Conservation (phyloP, 352 stramenopile genomes). For the Paralagenidium karlingii region DNA sequence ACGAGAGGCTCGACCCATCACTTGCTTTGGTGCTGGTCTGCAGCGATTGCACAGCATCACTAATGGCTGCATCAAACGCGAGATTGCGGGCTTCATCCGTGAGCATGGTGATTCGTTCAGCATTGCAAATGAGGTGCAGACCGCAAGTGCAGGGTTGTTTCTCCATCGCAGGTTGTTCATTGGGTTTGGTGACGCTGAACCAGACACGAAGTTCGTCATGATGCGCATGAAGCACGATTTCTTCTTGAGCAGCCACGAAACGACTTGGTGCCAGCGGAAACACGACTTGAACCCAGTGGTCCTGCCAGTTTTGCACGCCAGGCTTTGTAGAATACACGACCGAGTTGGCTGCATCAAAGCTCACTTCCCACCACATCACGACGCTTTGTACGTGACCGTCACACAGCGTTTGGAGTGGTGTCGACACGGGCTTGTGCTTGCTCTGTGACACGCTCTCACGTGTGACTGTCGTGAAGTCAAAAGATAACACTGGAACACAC, state of each 20-base stretch:
- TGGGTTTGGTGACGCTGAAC: slow-evolving; percentile 40
- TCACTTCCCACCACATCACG: slow-evolving; percentile 73
- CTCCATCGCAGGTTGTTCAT: slow-evolving; percentile 8
- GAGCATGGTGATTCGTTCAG: slow-evolving; percentile 67
- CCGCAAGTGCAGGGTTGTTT: slow-evolving; percentile 56
- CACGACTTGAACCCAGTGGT: slow-evolving; percentile 75
- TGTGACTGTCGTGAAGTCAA: slow-evolving; percentile 71
- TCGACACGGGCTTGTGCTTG: slow-evolving; percentile 28
- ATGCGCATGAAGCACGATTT: slow-evolving; percentile 31
- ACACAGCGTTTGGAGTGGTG: slow-evolving; percentile 15
- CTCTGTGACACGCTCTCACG: too few relatives aligned
- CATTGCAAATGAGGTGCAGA: slow-evolving; percentile 68
- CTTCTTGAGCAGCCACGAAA: slow-evolving; percentile 7
- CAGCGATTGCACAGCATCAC: slow-evolving; percentile 13
- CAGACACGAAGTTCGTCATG: slow-evolving; percentile 70
- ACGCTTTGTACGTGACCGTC: slow-evolving; percentile 41
- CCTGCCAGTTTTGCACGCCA: slow-evolving; percentile 62
- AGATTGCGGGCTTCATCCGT: slow-evolving; percentile 20
- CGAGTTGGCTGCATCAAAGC: slow-evolving; percentile 30
- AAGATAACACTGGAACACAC: slow-evolving; percentile 26
- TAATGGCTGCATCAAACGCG: slow-evolving; percentile 27
- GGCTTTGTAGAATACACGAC: slow-evolving; percentile 58
- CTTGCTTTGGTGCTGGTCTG: slow-evolving; percentile 6
- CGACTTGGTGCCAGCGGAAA: slow-evolving; percentile 34
- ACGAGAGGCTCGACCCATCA: slow-evolving; percentile 12